These are phyloP conservation scores for Phellopilus nigrolimitatus DNA, from an alignment of 1,284 basidiomycete species.

Conservation along the genomic window DNA sequence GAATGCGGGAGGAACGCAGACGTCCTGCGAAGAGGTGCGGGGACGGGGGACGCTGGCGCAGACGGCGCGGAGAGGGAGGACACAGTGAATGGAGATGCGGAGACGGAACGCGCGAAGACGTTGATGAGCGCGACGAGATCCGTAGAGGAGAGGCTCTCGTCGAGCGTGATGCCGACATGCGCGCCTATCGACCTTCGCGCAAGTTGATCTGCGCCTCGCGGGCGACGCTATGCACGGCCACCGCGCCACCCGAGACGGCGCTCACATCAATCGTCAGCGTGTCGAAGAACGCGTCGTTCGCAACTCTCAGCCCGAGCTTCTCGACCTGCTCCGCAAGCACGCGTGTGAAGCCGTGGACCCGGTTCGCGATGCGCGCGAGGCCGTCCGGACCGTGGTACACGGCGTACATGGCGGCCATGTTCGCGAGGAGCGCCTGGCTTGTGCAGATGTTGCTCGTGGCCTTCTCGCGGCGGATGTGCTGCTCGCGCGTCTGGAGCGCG, in stretches of 20 bases:
- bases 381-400: conserved; percentile 95
- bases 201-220: conserved; percentile 77
- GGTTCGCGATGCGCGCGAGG: conserved; percentile 80
- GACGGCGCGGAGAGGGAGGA: conserved; percentile 36
- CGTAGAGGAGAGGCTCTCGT: conserved; percentile 80
- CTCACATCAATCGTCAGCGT: conserved; percentile 86
- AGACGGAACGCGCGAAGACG: conserved; percentile 67
- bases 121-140: conserved; percentile 80
- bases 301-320: conserved; percentile 64
- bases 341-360: conserved; percentile 86
- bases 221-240: conserved; percentile 68
- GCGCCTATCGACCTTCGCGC: conserved; percentile 72
- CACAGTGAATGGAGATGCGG: conserved; percentile 35
- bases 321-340: conserved; percentile 72
- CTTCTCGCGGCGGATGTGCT: conserved; percentile 95
- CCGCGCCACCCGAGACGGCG: conserved; percentile 52
- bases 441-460: conserved; percentile 95
- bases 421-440: conserved; percentile 89
- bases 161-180: conserved; percentile 85
- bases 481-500: conserved; percentile 93
- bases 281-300: conserved; percentile 82
- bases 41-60: conserved; percentile 43
- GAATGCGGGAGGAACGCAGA: conserved; percentile 80
- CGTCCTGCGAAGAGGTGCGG: conserved; percentile 60
- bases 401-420: conserved; percentile 97